Percentiles rank a stretch among this genome's conserved stretches.
phyloP scores from a whole-genome alignment of 192 early-diverging fungal species.

The Chytriomyces confervae region DNA sequence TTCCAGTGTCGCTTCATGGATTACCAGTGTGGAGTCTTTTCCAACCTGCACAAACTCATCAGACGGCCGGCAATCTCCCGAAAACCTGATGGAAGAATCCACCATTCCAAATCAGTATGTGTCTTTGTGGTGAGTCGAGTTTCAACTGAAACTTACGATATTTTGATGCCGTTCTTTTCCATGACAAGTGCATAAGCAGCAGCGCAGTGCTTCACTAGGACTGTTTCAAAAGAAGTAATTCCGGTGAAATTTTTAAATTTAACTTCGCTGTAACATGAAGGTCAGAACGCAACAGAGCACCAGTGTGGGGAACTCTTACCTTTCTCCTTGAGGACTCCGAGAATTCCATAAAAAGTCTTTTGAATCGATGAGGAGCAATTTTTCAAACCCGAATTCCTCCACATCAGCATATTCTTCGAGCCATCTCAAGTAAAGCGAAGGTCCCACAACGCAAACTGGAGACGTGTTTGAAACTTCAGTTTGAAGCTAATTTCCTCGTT shows the following conservation, averaged over 20 bases:
- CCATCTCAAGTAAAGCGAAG: slow-evolving; percentile 61
- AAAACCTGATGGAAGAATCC: slow-evolving; percentile 55
- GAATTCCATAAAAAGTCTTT: slow-evolving; percentile 56
- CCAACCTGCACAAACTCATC: slow-evolving; percentile 73
- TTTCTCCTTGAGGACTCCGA: not conserved
- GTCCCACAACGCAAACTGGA: slow-evolving; percentile 57
- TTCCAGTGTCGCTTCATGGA: slow-evolving; percentile 91
- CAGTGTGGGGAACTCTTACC: not conserved
- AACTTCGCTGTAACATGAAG: not conserved
- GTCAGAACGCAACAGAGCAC: not conserved
- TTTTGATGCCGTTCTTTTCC: slow-evolving; percentile 78
- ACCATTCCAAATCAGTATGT: not conserved
- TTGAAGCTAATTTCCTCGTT: not conserved
- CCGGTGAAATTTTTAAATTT: slow-evolving; percentile 44
- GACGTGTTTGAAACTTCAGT: not conserved
- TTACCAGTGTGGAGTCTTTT: slow-evolving; percentile 66
- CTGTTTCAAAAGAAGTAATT: slow-evolving; percentile 61
- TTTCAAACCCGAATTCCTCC: slow-evolving; percentile 66
- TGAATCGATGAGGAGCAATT: slow-evolving; percentile 57
- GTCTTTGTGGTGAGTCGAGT: slow-evolving; percentile 59
- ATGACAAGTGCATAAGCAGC: slow-evolving; percentile 81
- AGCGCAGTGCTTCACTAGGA: slow-evolving; percentile 83
- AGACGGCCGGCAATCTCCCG: slow-evolving; percentile 93
- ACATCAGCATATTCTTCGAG: slow-evolving; percentile 71
- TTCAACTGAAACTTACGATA: slow-evolving; percentile 35